Evolutionary conservation across 177 flowering plant genomes (phyloP).

Genomic region (Vitis hybrid): DNA sequence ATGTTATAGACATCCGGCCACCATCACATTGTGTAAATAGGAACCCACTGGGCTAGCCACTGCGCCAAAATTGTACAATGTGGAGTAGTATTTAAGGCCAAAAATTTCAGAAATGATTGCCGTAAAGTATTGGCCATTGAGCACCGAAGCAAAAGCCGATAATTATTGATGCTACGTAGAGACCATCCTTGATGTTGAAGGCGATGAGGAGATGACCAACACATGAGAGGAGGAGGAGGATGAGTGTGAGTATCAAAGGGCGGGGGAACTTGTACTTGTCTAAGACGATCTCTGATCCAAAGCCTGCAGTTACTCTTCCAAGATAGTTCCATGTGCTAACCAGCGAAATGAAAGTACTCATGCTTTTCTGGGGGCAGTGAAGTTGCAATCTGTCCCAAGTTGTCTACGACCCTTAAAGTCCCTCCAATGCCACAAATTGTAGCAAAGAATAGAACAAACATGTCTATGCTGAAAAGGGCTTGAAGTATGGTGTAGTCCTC

Average conservation of each 20-base stretch:
- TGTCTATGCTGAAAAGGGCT: conserved; percentile 66
- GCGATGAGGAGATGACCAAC: conserved; percentile 70
- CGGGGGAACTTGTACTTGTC: conserved; percentile 53
- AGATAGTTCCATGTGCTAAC: conserved; percentile 82
- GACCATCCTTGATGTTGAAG: conserved; percentile 33
- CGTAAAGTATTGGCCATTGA: conserved; percentile 55
- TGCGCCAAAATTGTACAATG: conserved; percentile 51
- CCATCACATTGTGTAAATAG: conserved; percentile 57
- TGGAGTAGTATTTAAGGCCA: conserved; percentile 53
- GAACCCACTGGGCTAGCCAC: conserved; percentile 70
- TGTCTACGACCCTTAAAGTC: conserved; percentile 71
- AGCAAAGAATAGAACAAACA: conserved; percentile 58
- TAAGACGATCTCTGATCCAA: conserved; percentile 53
- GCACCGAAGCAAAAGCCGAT: conserved; percentile 65
- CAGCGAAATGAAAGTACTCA: conserved; percentile 65
- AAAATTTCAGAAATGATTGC: conserved; percentile 52
- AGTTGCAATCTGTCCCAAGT: conserved; percentile 68
- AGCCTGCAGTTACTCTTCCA: conserved; percentile 65
- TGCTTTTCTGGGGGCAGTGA: conserved; percentile 44
- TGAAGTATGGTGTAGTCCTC: conserved; percentile 80
- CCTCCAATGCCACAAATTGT: conserved; percentile 66
- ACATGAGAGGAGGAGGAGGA: conserved; percentile 40
- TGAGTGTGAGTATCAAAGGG: conserved; percentile 48
- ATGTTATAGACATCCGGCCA: conserved; percentile 60
- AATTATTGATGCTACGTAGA: conserved; percentile 48